Conservation (phyloP, 1,139 yeast genomes). For the Diutina pseudorugosa region DNA sequence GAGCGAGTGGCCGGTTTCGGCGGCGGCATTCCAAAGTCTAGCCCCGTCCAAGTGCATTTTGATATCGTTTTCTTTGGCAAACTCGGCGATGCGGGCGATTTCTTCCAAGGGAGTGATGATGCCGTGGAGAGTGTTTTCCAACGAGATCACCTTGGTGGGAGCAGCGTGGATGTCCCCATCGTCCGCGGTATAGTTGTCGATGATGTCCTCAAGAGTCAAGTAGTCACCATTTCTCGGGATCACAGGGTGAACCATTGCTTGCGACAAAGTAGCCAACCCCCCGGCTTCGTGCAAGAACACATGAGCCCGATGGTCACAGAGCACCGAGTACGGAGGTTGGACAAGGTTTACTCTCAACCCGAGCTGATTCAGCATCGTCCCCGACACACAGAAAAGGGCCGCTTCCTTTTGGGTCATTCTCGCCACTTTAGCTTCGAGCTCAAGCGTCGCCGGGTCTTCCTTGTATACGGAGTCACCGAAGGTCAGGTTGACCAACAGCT, state of each 20-base stretch:
- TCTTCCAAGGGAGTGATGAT: conserved; percentile 74
- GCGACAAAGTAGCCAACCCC: conserved; percentile 79
- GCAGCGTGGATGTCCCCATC: conserved; percentile 84
- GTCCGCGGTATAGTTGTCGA: conserved; percentile 52
- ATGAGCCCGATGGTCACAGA: conserved; percentile 82
- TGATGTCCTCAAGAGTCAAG: conserved; percentile 70
- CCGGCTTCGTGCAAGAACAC: conserved; percentile 81
- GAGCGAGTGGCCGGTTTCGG: conserved; percentile 58
- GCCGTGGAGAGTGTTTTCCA: conserved; percentile 87
- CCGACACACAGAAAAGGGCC: conserved; percentile 77
- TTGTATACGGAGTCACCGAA: conserved; percentile 82
- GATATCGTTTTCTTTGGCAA: conserved; percentile 54
- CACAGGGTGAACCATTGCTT: conserved; percentile 86
- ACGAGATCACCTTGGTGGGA: conserved; percentile 73
- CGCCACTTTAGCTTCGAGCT: conserved; percentile 56
- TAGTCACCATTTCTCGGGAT: conserved; percentile 62
- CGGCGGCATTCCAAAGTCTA: conserved; percentile 85
- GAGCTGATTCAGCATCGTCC: conserved; percentile 85
- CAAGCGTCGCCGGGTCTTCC: conserved; percentile 64
- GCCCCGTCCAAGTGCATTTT: conserved; percentile 89
- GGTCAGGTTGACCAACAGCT: conserved; percentile 33
- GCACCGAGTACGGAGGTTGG: conserved; percentile 79
- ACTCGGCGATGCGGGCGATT: conserved; percentile 55
- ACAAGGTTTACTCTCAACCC: conserved; percentile 65
- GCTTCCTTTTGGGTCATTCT: conserved; percentile 71